Conservation (phyloP, 1,284 basidiomycete genomes). For the Mycena sp. region DNA sequence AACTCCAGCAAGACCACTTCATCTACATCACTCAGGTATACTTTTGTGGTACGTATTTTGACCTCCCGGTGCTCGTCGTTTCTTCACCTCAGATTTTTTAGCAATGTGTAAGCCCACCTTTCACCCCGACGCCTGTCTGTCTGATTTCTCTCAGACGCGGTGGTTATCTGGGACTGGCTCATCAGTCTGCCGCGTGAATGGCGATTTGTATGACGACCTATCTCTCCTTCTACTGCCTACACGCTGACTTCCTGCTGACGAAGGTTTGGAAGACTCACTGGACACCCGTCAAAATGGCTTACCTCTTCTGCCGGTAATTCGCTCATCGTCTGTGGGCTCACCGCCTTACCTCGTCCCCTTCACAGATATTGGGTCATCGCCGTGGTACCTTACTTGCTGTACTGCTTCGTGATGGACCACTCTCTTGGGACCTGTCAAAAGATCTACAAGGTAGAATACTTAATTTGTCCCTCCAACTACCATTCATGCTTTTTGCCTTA, state of each 20-base stretch:
- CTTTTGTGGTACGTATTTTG: conserved; percentile 75
- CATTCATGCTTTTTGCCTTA: conserved; percentile 42
- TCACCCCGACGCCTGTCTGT: conserved; percentile 33
- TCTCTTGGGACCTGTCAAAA: conserved; percentile 65
- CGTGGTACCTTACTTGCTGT: conserved; percentile 79
- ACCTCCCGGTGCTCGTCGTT: conserved; percentile 27
- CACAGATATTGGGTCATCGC: conserved; percentile 80
- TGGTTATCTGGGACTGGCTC: conserved; percentile 85
- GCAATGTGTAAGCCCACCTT: conserved; percentile 73
- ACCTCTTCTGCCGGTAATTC: conserved; percentile 80
- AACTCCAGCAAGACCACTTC: conserved; percentile 48
- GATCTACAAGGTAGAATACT: conserved; percentile 66
- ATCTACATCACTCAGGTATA: conserved; percentile 76
- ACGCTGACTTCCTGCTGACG: conserved; percentile 14
- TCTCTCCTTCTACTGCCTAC: conserved; percentile 30
- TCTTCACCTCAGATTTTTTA: conserved; percentile 46
- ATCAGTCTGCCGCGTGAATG: conserved; percentile 78
- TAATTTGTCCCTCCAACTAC: conserved; percentile 26
- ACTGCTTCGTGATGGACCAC: conserved; percentile 76
- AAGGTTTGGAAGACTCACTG: conserved; percentile 84
- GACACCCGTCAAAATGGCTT: conserved; percentile 82
- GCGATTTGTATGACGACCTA: conserved; percentile 57
- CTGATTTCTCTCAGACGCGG: conserved; percentile 63
- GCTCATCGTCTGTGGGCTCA: conserved; percentile 27
- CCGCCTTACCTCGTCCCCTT: conserved; percentile 44